Base-by-base conservation (phyloP, 352 stramenopile genomes). In the Phytophthora pini region DNA sequence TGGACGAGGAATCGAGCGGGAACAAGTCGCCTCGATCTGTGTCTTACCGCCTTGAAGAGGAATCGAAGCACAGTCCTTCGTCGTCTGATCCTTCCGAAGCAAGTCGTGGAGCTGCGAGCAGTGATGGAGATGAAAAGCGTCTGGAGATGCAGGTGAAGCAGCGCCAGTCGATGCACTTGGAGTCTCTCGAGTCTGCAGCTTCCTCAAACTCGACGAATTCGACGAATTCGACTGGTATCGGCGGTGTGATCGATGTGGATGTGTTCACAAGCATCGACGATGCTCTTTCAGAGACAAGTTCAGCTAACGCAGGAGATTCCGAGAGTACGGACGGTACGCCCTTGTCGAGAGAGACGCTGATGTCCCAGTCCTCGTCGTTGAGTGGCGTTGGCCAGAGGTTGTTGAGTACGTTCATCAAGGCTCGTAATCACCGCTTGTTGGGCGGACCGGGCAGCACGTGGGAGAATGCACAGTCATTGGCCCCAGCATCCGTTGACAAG, bases 191-290 rank as follows among this genome's bases (percentile, higher is more conserved):
- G 38, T 78, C 71, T 32, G 68, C 49, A 13, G 45, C 61, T 29
- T 77, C 68, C 9, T 77, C 58, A 29, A 74, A 69, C 36, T 76
- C 78, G 4, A 76, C 72, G 1, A 78, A 61, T 22, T 43, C 76
- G 2, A 77, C 74, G 2, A 78, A 64, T 9, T 65, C 60, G n/a
- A 72, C 63, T 4, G 72, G 73, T 1, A 83, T 93, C 15, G 77
- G 84, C 13, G 87, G 87, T 43, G 87, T 95, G 43, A 83, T 93
- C 13, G 80, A 93, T 24, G 87, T 95, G 39, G 80, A 95, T 56
- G 87, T 95, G 8, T 95, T 92, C 51, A 88, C 74, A 8, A 91
- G 67, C 39, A 68, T 95, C 1, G 84, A 93, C 10, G 77, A 93
- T 38, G 87, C 87, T 7, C 74, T 95, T 15, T 83, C 60, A 0